These are phyloP conservation scores for Pseudonitzschia delicatissima DNA, from an alignment of 108 stramenopile species.

Conservation along the genomic window DNA sequence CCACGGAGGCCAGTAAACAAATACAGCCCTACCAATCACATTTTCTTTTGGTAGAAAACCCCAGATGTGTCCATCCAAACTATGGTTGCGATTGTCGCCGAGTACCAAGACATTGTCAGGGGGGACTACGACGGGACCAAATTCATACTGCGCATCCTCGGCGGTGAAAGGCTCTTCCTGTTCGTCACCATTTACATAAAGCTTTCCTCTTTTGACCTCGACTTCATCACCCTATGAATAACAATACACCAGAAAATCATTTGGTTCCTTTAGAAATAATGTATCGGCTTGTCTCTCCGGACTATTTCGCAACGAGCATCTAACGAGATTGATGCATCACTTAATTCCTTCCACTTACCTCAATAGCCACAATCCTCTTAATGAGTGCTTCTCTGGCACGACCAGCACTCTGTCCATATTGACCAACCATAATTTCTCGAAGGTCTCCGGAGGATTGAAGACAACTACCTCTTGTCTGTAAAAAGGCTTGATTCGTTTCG, in stretches of 20 bases:
- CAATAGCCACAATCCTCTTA: slow-evolving; percentile 94
- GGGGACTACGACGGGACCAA: slow-evolving; percentile 85
- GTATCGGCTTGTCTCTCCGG: no score
- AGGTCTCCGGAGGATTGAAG: slow-evolving; percentile 87
- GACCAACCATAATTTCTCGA: slow-evolving; percentile 66
- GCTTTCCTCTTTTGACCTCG: slow-evolving; percentile 76
- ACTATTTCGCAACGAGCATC: no score
- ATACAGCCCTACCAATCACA: slow-evolving; percentile 77
- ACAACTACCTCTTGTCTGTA: slow-evolving; percentile 93
- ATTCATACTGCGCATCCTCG: slow-evolving; percentile 83
- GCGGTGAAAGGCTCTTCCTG: slow-evolving; percentile 90
- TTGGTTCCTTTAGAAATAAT: no score
- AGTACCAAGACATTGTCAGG: slow-evolving; percentile 78
- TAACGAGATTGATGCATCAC: no score
- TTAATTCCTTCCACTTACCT: slow-evolving; percentile 64
- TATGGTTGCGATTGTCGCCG: slow-evolving; percentile 92
- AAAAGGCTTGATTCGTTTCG: slow-evolving; percentile 81
- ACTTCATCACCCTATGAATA: slow-evolving; percentile 90
- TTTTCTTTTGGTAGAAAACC: slow-evolving; percentile 72
- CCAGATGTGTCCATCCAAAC: slow-evolving; percentile 90
- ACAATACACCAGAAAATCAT: no score
- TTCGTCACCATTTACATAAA: slow-evolving; percentile 85
- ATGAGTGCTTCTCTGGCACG: slow-evolving; percentile 85
- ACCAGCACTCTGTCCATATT: slow-evolving; percentile 41
- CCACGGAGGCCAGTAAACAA: slow-evolving; percentile 92